These are phyloP conservation scores for Rhizopus stolonifer DNA, from an alignment of 371 early-diverging fungal species.

Conservation along the genomic window DNA sequence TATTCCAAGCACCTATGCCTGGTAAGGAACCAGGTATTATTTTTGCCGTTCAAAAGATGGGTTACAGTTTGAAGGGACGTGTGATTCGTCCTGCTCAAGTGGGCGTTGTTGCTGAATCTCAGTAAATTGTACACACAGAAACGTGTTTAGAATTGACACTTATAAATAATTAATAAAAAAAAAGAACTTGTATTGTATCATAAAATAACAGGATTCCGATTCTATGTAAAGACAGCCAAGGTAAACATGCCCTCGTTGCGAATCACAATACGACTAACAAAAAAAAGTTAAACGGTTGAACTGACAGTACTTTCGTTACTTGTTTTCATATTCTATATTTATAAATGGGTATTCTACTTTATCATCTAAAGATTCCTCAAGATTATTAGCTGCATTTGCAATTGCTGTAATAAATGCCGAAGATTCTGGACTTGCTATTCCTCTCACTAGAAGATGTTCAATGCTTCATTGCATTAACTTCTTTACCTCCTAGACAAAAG, in stretches of 20 bases:
- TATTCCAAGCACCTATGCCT: conserved; percentile 90
- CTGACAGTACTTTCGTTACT: conserved; percentile 20
- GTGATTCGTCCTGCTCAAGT: conserved; percentile 96
- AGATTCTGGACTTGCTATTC: conserved; percentile 39
- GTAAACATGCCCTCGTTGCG: conserved; percentile 48
- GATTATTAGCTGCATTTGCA: conserved; percentile 34
- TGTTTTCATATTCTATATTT: conserved; percentile 42
- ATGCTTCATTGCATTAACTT: not conserved
- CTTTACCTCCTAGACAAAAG: conserved; percentile 41
- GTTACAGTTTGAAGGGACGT: conserved; percentile 89
- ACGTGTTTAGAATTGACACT: not conserved
- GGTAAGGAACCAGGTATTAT: conserved; percentile 89
- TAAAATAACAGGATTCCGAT: not conserved
- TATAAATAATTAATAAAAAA: not conserved
- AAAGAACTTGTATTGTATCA: not conserved
- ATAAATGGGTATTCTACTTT: conserved; percentile 45
- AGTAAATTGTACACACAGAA: conserved; percentile 1
- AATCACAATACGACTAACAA: conserved; percentile 39
- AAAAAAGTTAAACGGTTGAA: too few relatives aligned
- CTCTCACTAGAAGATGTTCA: conserved; percentile 25
- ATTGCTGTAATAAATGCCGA: conserved; percentile 43
- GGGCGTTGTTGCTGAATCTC: conserved; percentile 79
- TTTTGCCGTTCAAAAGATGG: conserved; percentile 86
- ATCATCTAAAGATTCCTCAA: conserved; percentile 30
- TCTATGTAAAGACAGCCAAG: conserved; percentile 44